Percentiles rank a stretch among this genome's conserved stretches.
Conservation (phyloP, 306 rosid species). For the Spatholobus suberectus region DNA sequence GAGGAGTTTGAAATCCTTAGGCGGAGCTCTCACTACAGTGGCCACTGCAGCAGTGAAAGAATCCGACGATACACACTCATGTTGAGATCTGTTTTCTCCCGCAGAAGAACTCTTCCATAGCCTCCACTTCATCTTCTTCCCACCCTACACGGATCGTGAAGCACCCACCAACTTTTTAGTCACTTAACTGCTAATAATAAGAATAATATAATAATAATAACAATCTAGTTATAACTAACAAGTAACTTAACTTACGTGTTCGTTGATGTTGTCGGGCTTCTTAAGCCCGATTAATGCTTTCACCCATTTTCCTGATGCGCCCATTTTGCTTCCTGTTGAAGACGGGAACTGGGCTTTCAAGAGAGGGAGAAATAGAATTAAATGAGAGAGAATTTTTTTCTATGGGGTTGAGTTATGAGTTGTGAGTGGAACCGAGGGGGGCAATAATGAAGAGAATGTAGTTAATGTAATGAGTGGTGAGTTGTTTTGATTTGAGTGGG, state of each 20-base stretch:
- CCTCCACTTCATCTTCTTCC: constrained; percentile 73
- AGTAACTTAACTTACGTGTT: constrained; percentile 37
- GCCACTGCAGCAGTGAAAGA: constrained; percentile 72
- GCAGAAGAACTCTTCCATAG: constrained; percentile 72
- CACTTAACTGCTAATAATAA: background rate
- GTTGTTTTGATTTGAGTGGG: no score
- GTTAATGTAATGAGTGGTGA: background rate
- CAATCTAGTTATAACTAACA: no score
- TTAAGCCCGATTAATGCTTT: constrained; percentile 62
- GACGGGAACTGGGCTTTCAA: background rate
- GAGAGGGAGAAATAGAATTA: background rate
- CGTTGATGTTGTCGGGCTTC: constrained; percentile 58
- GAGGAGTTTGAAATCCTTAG: constrained; percentile 72
- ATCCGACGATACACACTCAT: background rate
- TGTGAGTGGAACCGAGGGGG: background rate
- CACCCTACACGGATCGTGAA: constrained; percentile 37
- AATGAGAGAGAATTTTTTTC: background rate
- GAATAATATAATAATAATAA: background rate
- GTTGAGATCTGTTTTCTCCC: constrained; percentile 38
- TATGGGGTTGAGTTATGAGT: background rate
- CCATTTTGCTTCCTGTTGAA: constrained; percentile 46
- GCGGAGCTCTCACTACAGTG: constrained; percentile 78
- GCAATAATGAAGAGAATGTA: background rate
- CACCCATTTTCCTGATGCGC: constrained; percentile 76
- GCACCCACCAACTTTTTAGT: no score